Evolutionary conservation across 495 filamentous ascomycete species (phyloP).

Genomic region (Neurospora terricola): DNA sequence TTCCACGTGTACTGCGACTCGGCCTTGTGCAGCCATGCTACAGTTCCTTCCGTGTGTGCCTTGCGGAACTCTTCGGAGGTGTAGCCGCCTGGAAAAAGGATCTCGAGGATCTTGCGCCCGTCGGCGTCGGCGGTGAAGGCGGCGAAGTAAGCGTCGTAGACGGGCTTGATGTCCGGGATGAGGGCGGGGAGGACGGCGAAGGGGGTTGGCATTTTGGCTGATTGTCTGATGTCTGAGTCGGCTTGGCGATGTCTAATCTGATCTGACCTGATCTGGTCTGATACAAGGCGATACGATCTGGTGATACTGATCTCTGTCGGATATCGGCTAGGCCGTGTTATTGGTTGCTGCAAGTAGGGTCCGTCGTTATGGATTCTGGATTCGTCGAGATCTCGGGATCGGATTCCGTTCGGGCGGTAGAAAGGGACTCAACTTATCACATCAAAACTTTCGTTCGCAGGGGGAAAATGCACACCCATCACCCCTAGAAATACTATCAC

Average conservation of each 20-base stretch:
- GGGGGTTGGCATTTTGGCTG: slow-evolving; percentile 17
- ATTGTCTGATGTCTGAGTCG: neutral
- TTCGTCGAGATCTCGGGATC: neutral
- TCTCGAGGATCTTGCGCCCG: slow-evolving; percentile 19
- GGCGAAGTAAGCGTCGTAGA: slow-evolving; percentile 33
- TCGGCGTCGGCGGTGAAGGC: slow-evolving; percentile 22
- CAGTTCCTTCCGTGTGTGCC: slow-evolving; percentile 23
- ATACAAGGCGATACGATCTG: neutral
- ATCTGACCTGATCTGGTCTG: neutral
- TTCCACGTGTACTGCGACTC: slow-evolving; percentile 28
- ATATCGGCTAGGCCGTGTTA: neutral
- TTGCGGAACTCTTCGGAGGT: slow-evolving; percentile 22
- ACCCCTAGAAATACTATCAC: neutral
- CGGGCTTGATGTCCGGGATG: slow-evolving; percentile 28
- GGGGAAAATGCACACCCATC: neutral
- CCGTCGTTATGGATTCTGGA: neutral
- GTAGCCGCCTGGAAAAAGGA: slow-evolving; percentile 24
- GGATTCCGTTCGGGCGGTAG: neutral
- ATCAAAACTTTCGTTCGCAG: neutral
- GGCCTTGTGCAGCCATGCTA: slow-evolving; percentile 23
- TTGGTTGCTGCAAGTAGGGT: neutral
- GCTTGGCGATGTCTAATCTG: neutral
- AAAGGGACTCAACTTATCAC: neutral
- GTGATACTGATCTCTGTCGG: neutral
- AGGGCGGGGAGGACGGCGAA: slow-evolving; percentile 29